Evolutionary conservation across 1,284 basidiomycete genomes (phyloP), one percentile per base, ranked within the genome.

Genomic region (Heterobasidion irregulare): DNA sequence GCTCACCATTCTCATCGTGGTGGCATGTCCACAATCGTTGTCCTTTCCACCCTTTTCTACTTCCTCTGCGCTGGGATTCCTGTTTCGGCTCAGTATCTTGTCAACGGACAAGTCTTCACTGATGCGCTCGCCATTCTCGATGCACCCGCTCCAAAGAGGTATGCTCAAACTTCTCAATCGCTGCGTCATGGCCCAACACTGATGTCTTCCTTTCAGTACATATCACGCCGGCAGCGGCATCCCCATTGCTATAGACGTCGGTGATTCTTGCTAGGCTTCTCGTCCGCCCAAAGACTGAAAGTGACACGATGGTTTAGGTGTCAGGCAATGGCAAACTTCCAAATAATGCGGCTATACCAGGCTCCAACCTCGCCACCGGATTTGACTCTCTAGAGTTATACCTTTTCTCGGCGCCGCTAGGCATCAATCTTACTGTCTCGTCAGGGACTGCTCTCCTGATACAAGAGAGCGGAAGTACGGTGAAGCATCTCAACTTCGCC

Each of bases 91-190:
- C 70, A 72, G 51, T 60, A 57, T 36, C 53, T 68, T 2, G 59
- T 63, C 46, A 70, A 69, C 59, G 76, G 75, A 1, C 77, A 77
- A 61, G 66, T 66, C 18, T 75, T 73, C 62, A 78, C 77, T 6
- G 66, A 73, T 53, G 77, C 74, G 5, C 69, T 82, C n/a, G 68
- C 77, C 9, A 76, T 79, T 53, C 69, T 78, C 41, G 72, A 79
- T 62, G 68, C 74, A 2, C 79, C 77, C 6, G 64, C 66, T 55
- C 66, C 72, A 18, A 68, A 71, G 47, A 74, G 72, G 77, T 79
- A 56, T 57, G 74, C 57, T 6, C n/a, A 19, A 32, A n/a, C 15
- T 19, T 16, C n/a, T 32, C 36, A 32, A 33, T 8, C 33, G 15
- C 38, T 16, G 15, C 15, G 43, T 15, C 45, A 38, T 47, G 32